Evolutionary conservation across 108 stramenopile species (phyloP).

Genomic region (Conticribra guillardii): DNA sequence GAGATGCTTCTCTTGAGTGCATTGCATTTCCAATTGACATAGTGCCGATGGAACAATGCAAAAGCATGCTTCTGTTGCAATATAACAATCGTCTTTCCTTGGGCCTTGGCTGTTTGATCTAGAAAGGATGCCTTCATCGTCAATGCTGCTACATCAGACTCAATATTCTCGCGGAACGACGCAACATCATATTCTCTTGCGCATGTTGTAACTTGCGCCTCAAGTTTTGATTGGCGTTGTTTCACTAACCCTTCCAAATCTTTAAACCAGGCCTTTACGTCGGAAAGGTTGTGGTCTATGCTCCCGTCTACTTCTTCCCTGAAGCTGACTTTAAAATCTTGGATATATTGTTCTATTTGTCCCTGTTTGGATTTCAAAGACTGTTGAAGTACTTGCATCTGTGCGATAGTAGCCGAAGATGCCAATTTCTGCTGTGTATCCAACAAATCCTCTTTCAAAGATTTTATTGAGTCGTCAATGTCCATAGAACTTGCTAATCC

Average conservation of each 20-base stretch:
- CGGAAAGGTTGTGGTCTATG: constrained; percentile 23
- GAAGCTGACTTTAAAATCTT: constrained; percentile 23
- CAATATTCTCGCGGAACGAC: constrained; percentile 32
- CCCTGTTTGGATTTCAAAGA: constrained; percentile 12
- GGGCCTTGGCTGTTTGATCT: constrained; percentile 36
- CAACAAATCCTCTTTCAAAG: constrained; percentile 40
- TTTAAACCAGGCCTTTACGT: constrained; percentile 42
- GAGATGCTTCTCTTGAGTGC: constrained; percentile 17
- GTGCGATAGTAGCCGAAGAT: constrained; percentile 28
- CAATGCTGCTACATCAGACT: constrained; percentile 39
- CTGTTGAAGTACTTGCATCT: constrained; percentile 24
- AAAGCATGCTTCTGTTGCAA: constrained; percentile 39
- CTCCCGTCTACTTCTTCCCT: constrained; percentile 28
- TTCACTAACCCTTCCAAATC: constrained; percentile 43
- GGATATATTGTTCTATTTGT: constrained; percentile 22
- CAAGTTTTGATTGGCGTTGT: constrained; percentile 47
- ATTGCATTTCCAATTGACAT: constrained; percentile 13
- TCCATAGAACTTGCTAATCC: constrained; percentile 24
- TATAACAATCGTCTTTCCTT: constrained; percentile 30
- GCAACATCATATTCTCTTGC: constrained; percentile 43
- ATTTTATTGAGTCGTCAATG: constrained; percentile 24
- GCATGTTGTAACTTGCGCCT: constrained; percentile 34
- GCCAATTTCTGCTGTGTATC: constrained; percentile 27
- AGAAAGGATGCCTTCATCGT: constrained; percentile 32
- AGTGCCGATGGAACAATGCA: constrained; percentile 26